phyloP scores from a whole-genome alignment of 2,329 filamentous ascomycete genomes.

The Claviceps sp. region DNA sequence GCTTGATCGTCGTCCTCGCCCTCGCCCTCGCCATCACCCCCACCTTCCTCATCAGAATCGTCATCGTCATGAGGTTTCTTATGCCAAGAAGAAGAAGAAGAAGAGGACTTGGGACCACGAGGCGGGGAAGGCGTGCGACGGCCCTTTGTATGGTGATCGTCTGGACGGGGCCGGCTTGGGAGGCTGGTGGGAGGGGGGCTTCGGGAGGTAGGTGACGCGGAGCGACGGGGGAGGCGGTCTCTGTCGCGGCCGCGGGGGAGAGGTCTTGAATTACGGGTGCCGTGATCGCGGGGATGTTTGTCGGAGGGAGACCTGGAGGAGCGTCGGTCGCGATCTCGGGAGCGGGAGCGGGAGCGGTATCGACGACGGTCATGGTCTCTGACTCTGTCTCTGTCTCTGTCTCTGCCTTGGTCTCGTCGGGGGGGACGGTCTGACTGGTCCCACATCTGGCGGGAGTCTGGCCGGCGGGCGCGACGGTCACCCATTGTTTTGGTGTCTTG shows the following conservation, averaged over 20 bases:
- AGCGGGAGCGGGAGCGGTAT: slow-evolving; percentile 10
- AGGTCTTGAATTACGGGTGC: slow-evolving; percentile 4
- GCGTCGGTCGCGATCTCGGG: slow-evolving; percentile 19
- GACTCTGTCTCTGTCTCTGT: slow-evolving; percentile 6
- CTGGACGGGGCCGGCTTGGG: slow-evolving; percentile 22
- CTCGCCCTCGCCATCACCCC: background rate
- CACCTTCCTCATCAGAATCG: too few species aligned
- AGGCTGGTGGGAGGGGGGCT: slow-evolving; percentile 13
- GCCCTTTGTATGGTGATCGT: slow-evolving; percentile 10
- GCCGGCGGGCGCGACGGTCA: slow-evolving; percentile 21
- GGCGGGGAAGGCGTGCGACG: slow-evolving; percentile 9
- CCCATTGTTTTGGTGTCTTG: slow-evolving; percentile 14
- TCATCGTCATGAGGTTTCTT: too few species aligned
- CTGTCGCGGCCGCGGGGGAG: slow-evolving; percentile 10
- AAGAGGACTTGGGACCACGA: background rate
- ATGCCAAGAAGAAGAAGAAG: slow-evolving; percentile 13
- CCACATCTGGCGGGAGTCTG: slow-evolving; percentile 48
- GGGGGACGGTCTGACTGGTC: slow-evolving; percentile 36
- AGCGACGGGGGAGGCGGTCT: slow-evolving; percentile 19
- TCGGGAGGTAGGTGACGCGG: slow-evolving; percentile 20
- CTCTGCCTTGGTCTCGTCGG: background rate
- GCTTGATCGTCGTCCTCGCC: slow-evolving; percentile 49
- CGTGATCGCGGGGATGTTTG: slow-evolving; percentile 6
- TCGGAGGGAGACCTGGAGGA: slow-evolving; percentile 13
- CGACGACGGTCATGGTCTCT: slow-evolving; percentile 19